Evolutionary conservation across 2,329 filamentous ascomycete genomes (phyloP), one percentile per base, ranked within the genome.

Genomic region (Ceratocystis cubensis): DNA sequence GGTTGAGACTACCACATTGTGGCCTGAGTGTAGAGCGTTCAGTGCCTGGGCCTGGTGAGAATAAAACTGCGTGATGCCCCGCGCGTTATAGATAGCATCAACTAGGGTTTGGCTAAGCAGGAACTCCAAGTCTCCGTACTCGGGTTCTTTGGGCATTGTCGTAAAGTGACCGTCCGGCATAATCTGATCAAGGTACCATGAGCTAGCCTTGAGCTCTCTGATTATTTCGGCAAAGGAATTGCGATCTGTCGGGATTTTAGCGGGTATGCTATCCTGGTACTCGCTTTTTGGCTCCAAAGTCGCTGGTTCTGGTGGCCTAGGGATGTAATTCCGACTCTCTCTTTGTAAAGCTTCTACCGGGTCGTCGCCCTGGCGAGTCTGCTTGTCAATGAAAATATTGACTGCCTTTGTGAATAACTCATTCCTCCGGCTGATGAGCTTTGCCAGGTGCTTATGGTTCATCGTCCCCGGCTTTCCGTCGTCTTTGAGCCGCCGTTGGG

Each of bases 71-170:
- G 87, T 89, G 67, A 99, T 97, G 2, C 86, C 86, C 71, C 88
- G 89, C 7, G 90, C 89, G 71, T 97, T 97, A 77, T 95, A 99
- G 0, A 99, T 76, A 0, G 94, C 93, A 74, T 99, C 96, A n/a
- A 99, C 92, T 63, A 99, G 78, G 70, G 89, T 84, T 73, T 99
- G 94, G 64, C 91, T 96, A 6, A 99, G 81, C 20, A 88, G 78
- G 72, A 97, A 99, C 33, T 88, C 83, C 62, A 99, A 80, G 53
- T 96, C 88, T 0, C 91, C 92, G 71, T 89, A 91, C 0, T 92
- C 82, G 0, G 93, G 80, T 70, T 87, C 84, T 72, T 96, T 92
- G 1, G 89, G 84, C 70, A 96, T 91, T 72, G 96, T 95, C 0
- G 96, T 89, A 44, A 92, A 84, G 77, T 96, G 91, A 0, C 94